A percentile compares a stretch with the other conserved stretches of the same genome.
phyloP scores from a whole-genome alignment of 495 filamentous ascomycete genomes.

The Penicillium bovifimosum region DNA sequence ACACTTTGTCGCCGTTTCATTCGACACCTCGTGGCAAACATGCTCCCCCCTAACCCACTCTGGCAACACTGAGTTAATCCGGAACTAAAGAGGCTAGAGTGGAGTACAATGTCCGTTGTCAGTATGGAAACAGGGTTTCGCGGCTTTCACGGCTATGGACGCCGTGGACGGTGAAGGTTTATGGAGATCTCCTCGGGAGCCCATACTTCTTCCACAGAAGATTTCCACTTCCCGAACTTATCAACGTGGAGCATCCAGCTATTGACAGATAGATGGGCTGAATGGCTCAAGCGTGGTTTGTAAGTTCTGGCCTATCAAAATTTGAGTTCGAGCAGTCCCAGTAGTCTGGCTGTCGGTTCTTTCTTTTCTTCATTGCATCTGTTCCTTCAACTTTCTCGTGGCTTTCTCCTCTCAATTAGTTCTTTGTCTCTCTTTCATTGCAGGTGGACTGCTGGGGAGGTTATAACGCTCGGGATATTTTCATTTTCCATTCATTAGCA shows the following conservation, averaged over 20 bases:
- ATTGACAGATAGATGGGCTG: conserved; percentile 5
- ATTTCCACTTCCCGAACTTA: background rate
- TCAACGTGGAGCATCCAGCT: background rate
- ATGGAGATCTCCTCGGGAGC: background rate
- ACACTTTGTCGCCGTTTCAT: conserved; percentile 1
- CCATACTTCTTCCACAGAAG: background rate
- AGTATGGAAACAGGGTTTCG: background rate
- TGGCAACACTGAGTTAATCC: conserved; percentile 1
- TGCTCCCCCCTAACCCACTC: conserved; percentile 13
- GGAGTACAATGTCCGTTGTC: background rate
- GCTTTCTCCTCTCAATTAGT: background rate
- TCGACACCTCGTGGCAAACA: conserved; percentile 9
- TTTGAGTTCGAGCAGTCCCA: conserved; percentile 17
- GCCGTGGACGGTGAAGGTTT: background rate
- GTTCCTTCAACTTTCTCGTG: background rate
- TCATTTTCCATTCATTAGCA: background rate
- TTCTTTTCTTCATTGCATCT: background rate
- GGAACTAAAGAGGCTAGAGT: background rate
- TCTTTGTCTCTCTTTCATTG: conserved; percentile 2
- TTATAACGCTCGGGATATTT: background rate
- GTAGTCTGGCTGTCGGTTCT: background rate
- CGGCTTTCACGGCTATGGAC: too few species aligned
- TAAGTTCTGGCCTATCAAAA: conserved; percentile 5
- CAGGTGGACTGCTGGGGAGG: background rate
- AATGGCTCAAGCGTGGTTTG: background rate